Evolutionary conservation across 768 basidiomycete species (phyloP), one percentile per base, ranked within the genome.

Genomic region (Tulasnella sp.): DNA sequence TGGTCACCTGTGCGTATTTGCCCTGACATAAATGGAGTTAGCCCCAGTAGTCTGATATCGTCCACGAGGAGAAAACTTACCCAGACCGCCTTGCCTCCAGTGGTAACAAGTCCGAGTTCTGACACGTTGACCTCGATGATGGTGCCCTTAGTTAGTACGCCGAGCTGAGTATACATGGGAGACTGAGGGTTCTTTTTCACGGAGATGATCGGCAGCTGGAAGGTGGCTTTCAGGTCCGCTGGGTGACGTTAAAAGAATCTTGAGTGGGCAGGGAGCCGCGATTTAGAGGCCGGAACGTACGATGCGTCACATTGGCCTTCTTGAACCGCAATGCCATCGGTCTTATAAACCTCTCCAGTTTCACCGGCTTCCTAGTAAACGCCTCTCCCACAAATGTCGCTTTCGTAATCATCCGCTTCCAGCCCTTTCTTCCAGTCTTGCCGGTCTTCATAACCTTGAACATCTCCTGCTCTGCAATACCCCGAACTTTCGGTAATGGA

Each of bases 181-280:
- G 96, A 98, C 85, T 99, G 98, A 36, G 98, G 98, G 84, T 99
- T 99, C 88, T 99, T 99, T 89, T 99, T 99, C 79, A 99, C 98
- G 71, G 95, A 95, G 68, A 99, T 87, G 82, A 99, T 99, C 82
- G 97, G 96, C 6, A 99, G 89, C 85, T 99, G 98, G 90, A 99
- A 99, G 5, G 98, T 99, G 10, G 97, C 98, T 86, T 97, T 98
- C 72, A 99, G 87, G 84, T 98, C 97, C 79, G 97, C 96, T 98
- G 84, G 36, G 56, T 80, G n/a, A 79, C 24, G 36, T 52, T 44
- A 71, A 31, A 31, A 34, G 48, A 34, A 56, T 52, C 21, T 44
- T 71, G 40, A 68, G 82, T 18, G 74, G 72, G 68, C 76, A 39
- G 24, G 71, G 74, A 44, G n/a, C 44, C 73, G 56, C 3, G 71